Conservation (phyloP, 768 basidiomycete genomes). For the Tulasnella sp. region DNA sequence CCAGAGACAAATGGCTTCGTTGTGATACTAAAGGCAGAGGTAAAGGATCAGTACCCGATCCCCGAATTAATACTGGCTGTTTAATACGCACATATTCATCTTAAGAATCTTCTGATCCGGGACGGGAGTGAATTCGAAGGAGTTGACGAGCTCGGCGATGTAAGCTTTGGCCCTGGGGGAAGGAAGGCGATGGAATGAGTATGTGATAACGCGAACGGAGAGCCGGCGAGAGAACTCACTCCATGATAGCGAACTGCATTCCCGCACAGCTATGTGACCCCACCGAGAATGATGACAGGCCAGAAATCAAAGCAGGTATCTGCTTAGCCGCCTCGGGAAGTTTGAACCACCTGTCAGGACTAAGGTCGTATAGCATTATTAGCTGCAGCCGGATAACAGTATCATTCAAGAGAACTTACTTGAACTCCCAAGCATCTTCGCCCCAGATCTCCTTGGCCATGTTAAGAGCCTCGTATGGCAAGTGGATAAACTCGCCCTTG, state of each 20-base stretch:
- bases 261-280: constrained; percentile 80
- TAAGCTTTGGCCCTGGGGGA: constrained; percentile 46
- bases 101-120: constrained; percentile 45
- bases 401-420: constrained; percentile 51
- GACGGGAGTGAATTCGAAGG: constrained; percentile 46
- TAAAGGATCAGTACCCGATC: neutral
- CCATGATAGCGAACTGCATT: constrained; percentile 70
- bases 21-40: constrained; percentile 38
- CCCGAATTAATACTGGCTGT: neutral
- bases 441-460: constrained; percentile 73
- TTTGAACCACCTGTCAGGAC: constrained; percentile 73
- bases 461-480: constrained; percentile 72
- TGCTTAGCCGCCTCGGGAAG: constrained; percentile 57
- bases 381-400: too few relatives aligned
- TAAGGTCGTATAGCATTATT: constrained; percentile 25
- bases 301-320: constrained; percentile 41
- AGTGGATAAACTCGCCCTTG: constrained; percentile 66
- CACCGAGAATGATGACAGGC: constrained; percentile 55
- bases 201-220: neutral
- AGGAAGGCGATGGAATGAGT: neutral
- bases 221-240: constrained; percentile 24
- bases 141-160: constrained; percentile 55
- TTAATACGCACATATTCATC: constrained; percentile 47
- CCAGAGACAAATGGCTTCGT: constrained; percentile 53
- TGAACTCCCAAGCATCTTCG: constrained; percentile 68